A percentile compares a stretch with the other conserved stretches of the same genome.
phyloP scores from a whole-genome alignment of 2,329 filamentous ascomycete genomes.

The Nothophaeocryptopus gaeumannii region DNA sequence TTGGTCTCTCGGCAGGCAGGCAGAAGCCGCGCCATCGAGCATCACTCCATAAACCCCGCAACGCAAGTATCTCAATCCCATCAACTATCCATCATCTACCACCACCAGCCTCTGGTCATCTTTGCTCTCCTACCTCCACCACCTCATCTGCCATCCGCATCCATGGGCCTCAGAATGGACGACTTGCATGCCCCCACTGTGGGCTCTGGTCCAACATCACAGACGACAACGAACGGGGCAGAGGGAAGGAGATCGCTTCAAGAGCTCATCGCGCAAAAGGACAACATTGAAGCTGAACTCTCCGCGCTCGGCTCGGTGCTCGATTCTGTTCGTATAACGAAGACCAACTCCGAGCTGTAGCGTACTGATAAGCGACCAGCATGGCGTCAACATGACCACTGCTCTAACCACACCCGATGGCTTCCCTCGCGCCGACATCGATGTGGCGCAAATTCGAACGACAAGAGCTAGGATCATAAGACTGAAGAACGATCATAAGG shows the following conservation, averaged over 20 bases:
- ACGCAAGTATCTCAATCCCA: neutral
- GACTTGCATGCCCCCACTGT: slow-evolving; percentile 68
- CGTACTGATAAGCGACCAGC: slow-evolving; percentile 54
- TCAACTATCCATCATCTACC: neutral
- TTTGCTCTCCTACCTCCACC: neutral
- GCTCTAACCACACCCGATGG: slow-evolving; percentile 82
- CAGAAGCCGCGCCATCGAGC: too few species aligned
- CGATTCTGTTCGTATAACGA: slow-evolving; percentile 65
- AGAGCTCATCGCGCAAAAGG: slow-evolving; percentile 81
- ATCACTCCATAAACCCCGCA: too few species aligned
- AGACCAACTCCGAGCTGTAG: neutral
- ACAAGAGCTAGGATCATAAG: slow-evolving; percentile 85
- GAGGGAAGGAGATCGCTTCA: slow-evolving; percentile 62
- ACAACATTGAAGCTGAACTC: slow-evolving; percentile 80
- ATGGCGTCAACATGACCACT: slow-evolving; percentile 90
- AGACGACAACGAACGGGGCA: slow-evolving; percentile 42
- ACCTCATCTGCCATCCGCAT: neutral
- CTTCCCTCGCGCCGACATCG: slow-evolving; percentile 87
- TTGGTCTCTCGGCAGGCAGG: too few species aligned
- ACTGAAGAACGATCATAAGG: slow-evolving; percentile 90
- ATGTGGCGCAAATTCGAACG: slow-evolving; percentile 94
- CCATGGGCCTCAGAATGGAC: slow-evolving; percentile 59
- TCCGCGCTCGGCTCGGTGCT: slow-evolving; percentile 79
- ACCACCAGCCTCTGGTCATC: neutral
- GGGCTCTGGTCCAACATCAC: slow-evolving; percentile 67